Base-by-base conservation (phyloP, 148 eudicot genomes). In the Camellia granthamiana region DNA sequence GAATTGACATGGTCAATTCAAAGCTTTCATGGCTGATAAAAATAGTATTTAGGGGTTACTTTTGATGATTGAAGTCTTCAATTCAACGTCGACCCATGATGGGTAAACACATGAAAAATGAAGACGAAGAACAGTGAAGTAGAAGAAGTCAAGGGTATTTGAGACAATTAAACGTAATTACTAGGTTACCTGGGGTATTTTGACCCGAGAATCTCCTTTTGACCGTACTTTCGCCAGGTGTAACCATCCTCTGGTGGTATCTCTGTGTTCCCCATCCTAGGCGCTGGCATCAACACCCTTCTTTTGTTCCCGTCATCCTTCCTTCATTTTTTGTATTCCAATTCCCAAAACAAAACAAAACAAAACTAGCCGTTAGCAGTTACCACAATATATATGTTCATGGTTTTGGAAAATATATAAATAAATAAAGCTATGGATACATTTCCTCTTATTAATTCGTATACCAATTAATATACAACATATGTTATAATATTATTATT, bases 211-310 rank as follows among this genome's bases (percentile, higher is more conserved):
- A 95, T 95, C 75, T 88, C 94, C 60, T 95, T 95, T 63, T 95
- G 99, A 44, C 98, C 98, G 74, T 95, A 95, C 83, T 95, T 95
- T 69, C 97, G 83, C 98, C 98, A 95, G 56, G 92, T 93, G 78
- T 82, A 87, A 42, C 94, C 94, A 79, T 95, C 98, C 12, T 93
- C 98, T 0, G 98, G 98, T 46, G 98, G 98, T 71, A 90, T 80
- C 66, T 93, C 97, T 0, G 89, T 88, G 79, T 95, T 92, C 1
- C 98, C 98, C 77, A 87, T 86, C 46, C 64, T 77, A 42, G 97
- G 97, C 4, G 90, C 98, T 15, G 88, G 74, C 44, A 92, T 84
- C 77, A 79, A 83, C 65, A 83, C 68, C 78, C 67, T 84, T 11
- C 83, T 38, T 81, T 61, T 84, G 10, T 71, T 83, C 5, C 11